These are phyloP conservation scores for Tylopilus sp. DNA, from an alignment of 768 basidiomycete genomes.

Conservation along the genomic window DNA sequence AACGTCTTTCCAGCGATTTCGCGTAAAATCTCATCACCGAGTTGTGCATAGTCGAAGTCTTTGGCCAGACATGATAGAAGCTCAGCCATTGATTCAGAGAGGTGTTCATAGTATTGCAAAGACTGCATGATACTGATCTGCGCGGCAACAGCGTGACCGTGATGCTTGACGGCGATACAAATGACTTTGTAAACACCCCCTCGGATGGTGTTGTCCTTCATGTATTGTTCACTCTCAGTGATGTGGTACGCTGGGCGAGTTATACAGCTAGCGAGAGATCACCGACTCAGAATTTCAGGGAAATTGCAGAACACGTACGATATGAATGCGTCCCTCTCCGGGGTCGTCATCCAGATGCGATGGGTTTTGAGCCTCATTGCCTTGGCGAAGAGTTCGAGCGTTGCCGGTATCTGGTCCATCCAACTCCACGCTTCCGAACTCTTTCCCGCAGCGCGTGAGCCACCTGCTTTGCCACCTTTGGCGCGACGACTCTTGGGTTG, in stretches of 20 bases:
- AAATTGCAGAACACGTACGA: conserved; percentile 36
- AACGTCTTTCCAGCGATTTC: conserved; percentile 82
- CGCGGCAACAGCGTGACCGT: conserved; percentile 77
- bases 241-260: conserved; percentile 86
- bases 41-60: conserved; percentile 84
- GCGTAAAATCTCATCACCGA: conserved; percentile 88
- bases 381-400: conserved; percentile 68
- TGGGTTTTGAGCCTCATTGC: conserved; percentile 66
- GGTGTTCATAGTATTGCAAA: conserved; percentile 91
- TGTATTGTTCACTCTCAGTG: conserved; percentile 80
- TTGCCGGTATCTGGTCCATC: conserved; percentile 69
- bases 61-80: conserved; percentile 73
- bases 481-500: conserved; percentile 52
- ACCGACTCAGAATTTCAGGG: not conserved
- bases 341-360: conserved; percentile 86
- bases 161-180: conserved; percentile 88
- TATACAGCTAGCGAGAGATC: conserved; percentile 59
- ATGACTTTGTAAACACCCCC: conserved; percentile 83
- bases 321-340: conserved; percentile 83
- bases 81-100: conserved; percentile 93
- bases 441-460: conserved; percentile 37
- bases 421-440: conserved; percentile 64
- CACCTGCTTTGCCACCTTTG: conserved; percentile 53
- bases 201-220: conserved; percentile 75
- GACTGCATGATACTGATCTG: conserved; percentile 90